Conservation (phyloP, 2,329 filamentous ascomycete genomes). For the Colletotrichum sp. region DNA sequence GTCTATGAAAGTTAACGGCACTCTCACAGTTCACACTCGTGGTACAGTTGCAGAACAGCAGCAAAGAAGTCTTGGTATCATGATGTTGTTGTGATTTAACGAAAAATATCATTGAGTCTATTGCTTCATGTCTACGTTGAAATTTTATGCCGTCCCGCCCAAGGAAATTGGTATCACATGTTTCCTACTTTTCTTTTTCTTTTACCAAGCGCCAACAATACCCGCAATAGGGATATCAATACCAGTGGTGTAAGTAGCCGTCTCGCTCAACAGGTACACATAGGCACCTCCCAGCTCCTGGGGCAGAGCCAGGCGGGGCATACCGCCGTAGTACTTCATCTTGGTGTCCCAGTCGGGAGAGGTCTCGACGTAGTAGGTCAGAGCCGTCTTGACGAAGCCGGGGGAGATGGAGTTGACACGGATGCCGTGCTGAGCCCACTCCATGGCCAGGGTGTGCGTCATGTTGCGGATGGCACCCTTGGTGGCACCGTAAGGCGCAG, state of each 20-base stretch:
- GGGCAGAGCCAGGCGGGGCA: conserved; percentile 57
- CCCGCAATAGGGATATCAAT: conserved; percentile 53
- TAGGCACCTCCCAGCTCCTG: conserved; percentile 63
- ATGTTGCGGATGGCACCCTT: conserved; percentile 49
- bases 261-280: conserved; percentile 59
- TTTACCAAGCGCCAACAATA: conserved; percentile 30
- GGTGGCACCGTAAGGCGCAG: conserved; percentile 51
- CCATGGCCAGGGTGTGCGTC: conserved; percentile 47
- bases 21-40: not conserved
- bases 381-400: conserved; percentile 46
- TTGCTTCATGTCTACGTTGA: not conserved
- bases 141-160: not conserved
- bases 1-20: not conserved
- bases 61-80: fast-evolving
- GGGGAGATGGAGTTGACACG: conserved; percentile 53
- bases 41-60: not conserved
- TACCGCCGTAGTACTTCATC: conserved; percentile 63
- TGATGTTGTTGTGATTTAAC: not conserved
- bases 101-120: not conserved
- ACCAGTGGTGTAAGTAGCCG: conserved; percentile 52
- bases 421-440: conserved; percentile 52
- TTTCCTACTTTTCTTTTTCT: not conserved
- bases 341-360: conserved; percentile 60
- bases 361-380: conserved; percentile 57
- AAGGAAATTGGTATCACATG: not conserved